Conservation (phyloP, 2,329 filamentous ascomycete genomes). For the Colletotrichum phormii region DNA sequence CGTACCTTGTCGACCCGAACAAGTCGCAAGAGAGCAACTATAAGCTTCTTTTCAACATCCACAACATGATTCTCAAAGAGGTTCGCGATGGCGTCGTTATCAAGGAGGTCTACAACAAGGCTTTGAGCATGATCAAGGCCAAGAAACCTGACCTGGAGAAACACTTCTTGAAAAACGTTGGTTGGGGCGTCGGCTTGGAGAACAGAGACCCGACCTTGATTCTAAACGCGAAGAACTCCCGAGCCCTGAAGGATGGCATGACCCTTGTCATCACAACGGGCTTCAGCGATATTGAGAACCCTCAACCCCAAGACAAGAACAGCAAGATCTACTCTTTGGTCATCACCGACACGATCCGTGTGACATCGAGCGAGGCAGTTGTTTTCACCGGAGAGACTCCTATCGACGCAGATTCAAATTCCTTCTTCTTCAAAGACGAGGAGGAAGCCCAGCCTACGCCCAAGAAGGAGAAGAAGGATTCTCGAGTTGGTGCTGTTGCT, state of each 20-base stretch:
- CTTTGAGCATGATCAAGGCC: slow-evolving; percentile 79
- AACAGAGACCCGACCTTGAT: slow-evolving; percentile 85
- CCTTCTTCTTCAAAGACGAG: slow-evolving; percentile 99
- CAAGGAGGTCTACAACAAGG: slow-evolving; percentile 94
- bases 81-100: slow-evolving; percentile 86
- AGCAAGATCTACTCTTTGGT: slow-evolving; percentile 90
- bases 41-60: slow-evolving; percentile 85
- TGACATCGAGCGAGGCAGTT: slow-evolving; percentile 80
- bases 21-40: slow-evolving; percentile 96
- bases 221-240: slow-evolving; percentile 86
- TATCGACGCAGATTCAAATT: slow-evolving; percentile 91
- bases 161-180: slow-evolving; percentile 92
- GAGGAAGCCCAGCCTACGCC: slow-evolving; percentile 86
- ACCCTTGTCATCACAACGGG: slow-evolving; percentile 92
- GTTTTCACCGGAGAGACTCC: slow-evolving; percentile 95
- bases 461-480: slow-evolving; percentile 91
- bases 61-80: slow-evolving; percentile 91
- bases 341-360: slow-evolving; percentile 92
- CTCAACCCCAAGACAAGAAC: slow-evolving; percentile 87
- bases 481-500: slow-evolving; percentile 85
- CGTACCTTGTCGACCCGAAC: slow-evolving; percentile 96
- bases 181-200: slow-evolving; percentile 93
- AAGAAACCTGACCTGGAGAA: slow-evolving; percentile 97
- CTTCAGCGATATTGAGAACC: slow-evolving; percentile 89
- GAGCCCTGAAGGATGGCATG: slow-evolving; percentile 94